Evolutionary conservation across 768 basidiomycete species (phyloP), one percentile per base, ranked within the genome.

Genomic region (Holtermannia corniformis): DNA sequence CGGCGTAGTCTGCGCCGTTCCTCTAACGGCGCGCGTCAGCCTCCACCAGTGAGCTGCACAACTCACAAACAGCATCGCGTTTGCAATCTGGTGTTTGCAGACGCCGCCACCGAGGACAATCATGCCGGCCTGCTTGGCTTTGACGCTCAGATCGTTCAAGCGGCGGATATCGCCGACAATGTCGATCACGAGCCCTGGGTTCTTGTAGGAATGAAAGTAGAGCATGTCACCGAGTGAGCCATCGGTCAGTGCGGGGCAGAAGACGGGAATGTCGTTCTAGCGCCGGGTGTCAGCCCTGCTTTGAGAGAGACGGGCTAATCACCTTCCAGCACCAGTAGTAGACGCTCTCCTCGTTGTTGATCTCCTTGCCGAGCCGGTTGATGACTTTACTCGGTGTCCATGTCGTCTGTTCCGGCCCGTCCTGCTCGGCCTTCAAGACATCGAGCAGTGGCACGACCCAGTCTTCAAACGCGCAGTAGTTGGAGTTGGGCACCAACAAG

Each of bases 261-360:
- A 99, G 44, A 97, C 90, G 5, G 95, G 95, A 52, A 97, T 97
- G 61, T 96, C 78, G 74, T 99, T 97, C 95, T 99, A 74, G n/a
- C n/a, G n/a, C n/a, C n/a, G 7, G 32, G 7, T 37, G 32, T 37
- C 32, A 37, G 32, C 7, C 7, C 7, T 7, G 16, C 16, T 7
- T 37, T 37, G 32, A 7, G 32, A 37, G 32, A 37, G 32, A 37
- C 28, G 28, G 21, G n/a, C 3, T n/a, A 37, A 81, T 78, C 74
- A 93, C 95, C 81, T 95, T 97, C 71, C 90, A 95, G 37, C 92
- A 92, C 95, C 95, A 99, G 70, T 97, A 96, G 68, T 97, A 95
- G 52, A 97, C 88, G 55, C 90, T 93, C 65, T 91, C 86, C 75
- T 96, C 95, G 70, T 96, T 83, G 70, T 95, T 78, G 55, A 99